Evolutionary conservation across 1,139 yeast species (phyloP).

Genomic region (Suhomyces anneliseae): DNA sequence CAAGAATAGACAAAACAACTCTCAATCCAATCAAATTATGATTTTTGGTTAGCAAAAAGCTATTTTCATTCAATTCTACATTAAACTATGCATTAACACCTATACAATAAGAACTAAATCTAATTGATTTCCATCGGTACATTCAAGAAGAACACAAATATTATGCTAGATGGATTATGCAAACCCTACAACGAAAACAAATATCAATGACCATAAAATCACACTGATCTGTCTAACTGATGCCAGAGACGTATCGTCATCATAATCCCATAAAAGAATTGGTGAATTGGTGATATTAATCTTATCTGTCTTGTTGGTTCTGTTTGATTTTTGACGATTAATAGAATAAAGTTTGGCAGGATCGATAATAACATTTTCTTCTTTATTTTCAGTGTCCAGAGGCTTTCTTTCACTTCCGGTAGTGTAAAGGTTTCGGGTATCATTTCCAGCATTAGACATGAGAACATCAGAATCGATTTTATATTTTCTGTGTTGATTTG

Average conservation of each 20-base stretch:
- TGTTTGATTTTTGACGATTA: not conserved
- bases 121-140: no score
- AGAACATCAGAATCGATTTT: not conserved
- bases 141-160: not conserved
- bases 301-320: not conserved
- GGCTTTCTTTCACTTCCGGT: not conserved
- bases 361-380: no score
- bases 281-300: not conserved
- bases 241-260: not conserved
- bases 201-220: not conserved
- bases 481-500: not conserved
- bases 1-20: conserved; percentile 50
- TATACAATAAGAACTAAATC: no score
- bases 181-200: conserved; percentile 1
- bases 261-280: not conserved
- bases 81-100: no score
- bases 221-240: not conserved
- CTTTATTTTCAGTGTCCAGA: no score
- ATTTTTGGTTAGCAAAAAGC: no score
- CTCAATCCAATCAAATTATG: no score
- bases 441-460: not conserved
- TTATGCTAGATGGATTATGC: not conserved
- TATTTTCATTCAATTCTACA: no score
- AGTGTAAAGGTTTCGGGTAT: conserved; percentile 4
- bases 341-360: no score